phyloP scores from a whole-genome alignment of 2,329 filamentous ascomycete species.

The Eurotiales sp. region DNA sequence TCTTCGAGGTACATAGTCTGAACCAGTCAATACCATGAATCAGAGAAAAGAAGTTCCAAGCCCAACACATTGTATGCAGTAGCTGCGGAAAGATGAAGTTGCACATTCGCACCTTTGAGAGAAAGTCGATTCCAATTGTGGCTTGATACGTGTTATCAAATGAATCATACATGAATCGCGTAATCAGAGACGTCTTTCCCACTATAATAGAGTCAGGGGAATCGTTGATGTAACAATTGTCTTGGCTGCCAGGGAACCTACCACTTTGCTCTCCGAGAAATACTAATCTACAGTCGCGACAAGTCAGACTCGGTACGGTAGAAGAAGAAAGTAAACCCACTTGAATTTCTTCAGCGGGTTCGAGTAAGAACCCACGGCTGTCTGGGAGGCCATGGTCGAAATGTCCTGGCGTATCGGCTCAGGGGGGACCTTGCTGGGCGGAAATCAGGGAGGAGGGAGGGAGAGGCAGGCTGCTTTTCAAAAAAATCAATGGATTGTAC shows the following conservation, averaged over 20 bases:
- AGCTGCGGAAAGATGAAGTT: neutral
- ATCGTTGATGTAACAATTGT: slow-evolving; percentile 11
- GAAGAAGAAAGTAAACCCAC: slow-evolving; percentile 49
- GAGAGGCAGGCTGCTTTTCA: neutral
- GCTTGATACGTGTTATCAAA: slow-evolving; percentile 99
- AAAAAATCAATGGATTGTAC: slow-evolving; percentile 1
- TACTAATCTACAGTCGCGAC: slow-evolving; percentile 65
- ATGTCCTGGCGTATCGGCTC: slow-evolving; percentile 28
- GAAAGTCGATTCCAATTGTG: slow-evolving; percentile 98
- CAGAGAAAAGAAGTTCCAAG: neutral
- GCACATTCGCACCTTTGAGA: slow-evolving; percentile 74
- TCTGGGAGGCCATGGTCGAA: slow-evolving; percentile 67
- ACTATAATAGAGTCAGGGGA: slow-evolving; percentile 54
- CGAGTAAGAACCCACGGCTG: slow-evolving; percentile 80
- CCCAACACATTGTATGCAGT: neutral
- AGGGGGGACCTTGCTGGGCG: slow-evolving; percentile 27
- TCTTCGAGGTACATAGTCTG: slow-evolving; percentile 99
- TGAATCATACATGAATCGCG: slow-evolving; percentile 99
- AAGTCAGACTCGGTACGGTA: slow-evolving; percentile 20
- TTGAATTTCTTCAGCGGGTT: slow-evolving; percentile 99
- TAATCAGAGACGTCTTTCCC: slow-evolving; percentile 97
- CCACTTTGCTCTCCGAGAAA: slow-evolving; percentile 98
- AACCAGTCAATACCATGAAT: neutral
- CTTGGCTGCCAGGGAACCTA: slow-evolving; percentile 45
- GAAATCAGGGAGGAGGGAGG: neutral